phyloP scores from a whole-genome alignment of 1,284 basidiomycete genomes.

The Cutaneotrichosporon curvatum region DNA sequence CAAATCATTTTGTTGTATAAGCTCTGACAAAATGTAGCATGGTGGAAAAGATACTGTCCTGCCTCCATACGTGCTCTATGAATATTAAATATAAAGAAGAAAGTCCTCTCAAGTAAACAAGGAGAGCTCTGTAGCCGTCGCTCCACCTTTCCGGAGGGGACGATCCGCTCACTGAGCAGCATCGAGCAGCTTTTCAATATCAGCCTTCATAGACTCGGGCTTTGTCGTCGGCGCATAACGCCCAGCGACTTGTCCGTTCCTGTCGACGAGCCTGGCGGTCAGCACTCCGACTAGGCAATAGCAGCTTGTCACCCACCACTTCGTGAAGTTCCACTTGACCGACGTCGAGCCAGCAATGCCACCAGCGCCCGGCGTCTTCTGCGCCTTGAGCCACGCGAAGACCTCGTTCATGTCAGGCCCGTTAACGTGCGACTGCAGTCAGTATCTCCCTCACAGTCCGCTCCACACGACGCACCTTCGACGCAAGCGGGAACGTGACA shows the following conservation, averaged over 20 bases:
- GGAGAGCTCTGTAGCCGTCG: too few relatives aligned
- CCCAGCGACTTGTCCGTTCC: constrained; percentile 31
- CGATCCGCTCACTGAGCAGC: neutral
- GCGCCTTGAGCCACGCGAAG: constrained; percentile 73
- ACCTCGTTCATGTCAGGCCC: constrained; percentile 70
- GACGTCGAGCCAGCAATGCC: constrained; percentile 29
- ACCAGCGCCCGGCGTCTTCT: constrained; percentile 26
- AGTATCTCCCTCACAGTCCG: constrained; percentile 43
- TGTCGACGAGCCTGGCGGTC: constrained; percentile 24
- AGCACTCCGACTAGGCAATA: neutral
- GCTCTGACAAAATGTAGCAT: too few relatives aligned
- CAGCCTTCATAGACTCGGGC: constrained; percentile 30
- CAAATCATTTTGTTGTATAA: too few relatives aligned
- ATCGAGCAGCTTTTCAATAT: constrained; percentile 35
- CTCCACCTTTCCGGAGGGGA: too few relatives aligned
- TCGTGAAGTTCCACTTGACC: constrained; percentile 45
- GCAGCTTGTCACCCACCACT: constrained; percentile 23
- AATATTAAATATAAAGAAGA: too few relatives aligned
- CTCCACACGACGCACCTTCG: constrained; percentile 60
- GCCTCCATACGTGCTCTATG: too few relatives aligned
- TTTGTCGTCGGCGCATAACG: constrained; percentile 33
- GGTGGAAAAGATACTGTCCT: too few relatives aligned
- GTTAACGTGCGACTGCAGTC: constrained; percentile 71
- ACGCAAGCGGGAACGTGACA: constrained; percentile 75
- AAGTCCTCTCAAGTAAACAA: too few relatives aligned